Evolutionary conservation across 140 eudicot species (phyloP).

Genomic region (Anethum foeniculum): DNA sequence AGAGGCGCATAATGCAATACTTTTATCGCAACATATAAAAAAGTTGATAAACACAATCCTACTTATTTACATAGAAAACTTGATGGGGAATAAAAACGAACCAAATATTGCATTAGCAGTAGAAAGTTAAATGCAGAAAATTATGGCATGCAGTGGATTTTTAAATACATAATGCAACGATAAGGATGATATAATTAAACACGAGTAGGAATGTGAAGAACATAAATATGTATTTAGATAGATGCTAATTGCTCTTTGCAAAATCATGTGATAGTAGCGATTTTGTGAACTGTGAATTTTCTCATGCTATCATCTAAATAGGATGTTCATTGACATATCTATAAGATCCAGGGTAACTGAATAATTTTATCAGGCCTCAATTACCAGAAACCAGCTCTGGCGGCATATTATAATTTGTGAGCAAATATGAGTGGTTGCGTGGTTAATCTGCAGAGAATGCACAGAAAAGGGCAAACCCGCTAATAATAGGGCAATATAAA

Average conservation of each 20-base stretch:
- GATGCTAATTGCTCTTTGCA: neutral
- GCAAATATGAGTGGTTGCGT: neutral
- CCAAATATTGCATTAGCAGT: neutral
- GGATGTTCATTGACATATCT: neutral
- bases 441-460: neutral
- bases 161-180: neutral
- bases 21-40: neutral
- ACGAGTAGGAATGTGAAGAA: neutral
- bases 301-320: neutral
- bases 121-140: neutral
- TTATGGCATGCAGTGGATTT: neutral
- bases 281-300: neutral
- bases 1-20: neutral
- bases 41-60: neutral
- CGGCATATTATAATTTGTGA: neutral
- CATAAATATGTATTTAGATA: neutral
- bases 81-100: neutral
- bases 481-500: neutral
- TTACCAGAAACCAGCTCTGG: neutral
- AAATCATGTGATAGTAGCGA: neutral
- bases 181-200: neutral
- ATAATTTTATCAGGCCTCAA: neutral
- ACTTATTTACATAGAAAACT: neutral
- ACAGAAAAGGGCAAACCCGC: neutral
- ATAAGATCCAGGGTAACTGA: neutral